Conservation (phyloP, 2,329 filamentous ascomycete species). For the Myriosclerotinia curreyana region DNA sequence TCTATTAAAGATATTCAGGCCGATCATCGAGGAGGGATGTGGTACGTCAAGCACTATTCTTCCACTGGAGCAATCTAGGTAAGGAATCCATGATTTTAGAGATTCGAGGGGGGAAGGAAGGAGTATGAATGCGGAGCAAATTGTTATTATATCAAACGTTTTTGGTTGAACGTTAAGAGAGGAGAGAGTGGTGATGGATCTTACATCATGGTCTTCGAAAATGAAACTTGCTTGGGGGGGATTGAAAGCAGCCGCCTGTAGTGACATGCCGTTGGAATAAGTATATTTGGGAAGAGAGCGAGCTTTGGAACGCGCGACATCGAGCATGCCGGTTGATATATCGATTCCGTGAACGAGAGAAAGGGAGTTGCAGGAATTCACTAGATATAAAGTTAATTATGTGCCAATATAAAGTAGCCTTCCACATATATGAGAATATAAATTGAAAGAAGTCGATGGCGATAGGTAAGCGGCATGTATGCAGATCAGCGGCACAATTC, state of each 20-base stretch:
- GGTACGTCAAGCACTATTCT: conserved; percentile 13
- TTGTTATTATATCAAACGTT: conserved; percentile 5
- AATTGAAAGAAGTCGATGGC: background rate
- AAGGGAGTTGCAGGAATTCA: background rate
- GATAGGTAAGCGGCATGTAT: too few species aligned
- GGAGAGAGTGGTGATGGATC: background rate
- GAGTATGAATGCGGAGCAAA: conserved; percentile 6
- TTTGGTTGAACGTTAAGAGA: background rate
- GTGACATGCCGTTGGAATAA: background rate
- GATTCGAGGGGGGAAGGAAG: background rate
- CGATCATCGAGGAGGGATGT: background rate
- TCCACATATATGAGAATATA: background rate
- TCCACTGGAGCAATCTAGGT: background rate
- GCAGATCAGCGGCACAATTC: background rate
- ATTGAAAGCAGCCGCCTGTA: background rate
- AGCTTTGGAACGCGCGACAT: background rate
- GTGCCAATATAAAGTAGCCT: background rate
- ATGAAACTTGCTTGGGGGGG: background rate
- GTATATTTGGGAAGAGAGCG: background rate
- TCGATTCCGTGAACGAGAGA: conserved; percentile 3
- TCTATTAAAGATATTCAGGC: background rate
- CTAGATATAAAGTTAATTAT: background rate
- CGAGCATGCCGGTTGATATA: conserved; percentile 3
- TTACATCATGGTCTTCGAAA: conserved; percentile 1
- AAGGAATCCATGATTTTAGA: conserved; percentile 5